These are phyloP conservation scores for Penicillium sp. DNA, from an alignment of 2,329 filamentous ascomycete genomes.

Conservation along the genomic window DNA sequence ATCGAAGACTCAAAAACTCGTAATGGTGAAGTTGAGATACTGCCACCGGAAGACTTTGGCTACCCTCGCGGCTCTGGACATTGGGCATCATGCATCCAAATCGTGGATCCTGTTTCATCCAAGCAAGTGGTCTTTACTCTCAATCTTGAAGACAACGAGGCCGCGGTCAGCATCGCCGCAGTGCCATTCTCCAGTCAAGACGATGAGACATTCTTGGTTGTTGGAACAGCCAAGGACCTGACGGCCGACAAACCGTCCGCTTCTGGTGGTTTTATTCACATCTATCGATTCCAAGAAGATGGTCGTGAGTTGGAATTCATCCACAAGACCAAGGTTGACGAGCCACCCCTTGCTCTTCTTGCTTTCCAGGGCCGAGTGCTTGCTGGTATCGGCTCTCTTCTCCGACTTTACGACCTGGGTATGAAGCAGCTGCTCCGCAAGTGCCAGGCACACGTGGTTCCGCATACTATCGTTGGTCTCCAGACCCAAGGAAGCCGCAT, in stretches of 20 bases:
- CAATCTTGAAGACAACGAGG: conserved; percentile 86
- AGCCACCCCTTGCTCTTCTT: conserved; percentile 86
- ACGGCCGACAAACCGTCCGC: conserved; percentile 74
- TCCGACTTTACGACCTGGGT: conserved; percentile 90
- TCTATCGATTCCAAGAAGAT: conserved; percentile 85
- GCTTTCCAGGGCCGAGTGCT: conserved; percentile 88
- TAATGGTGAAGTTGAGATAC: conserved; percentile 69
- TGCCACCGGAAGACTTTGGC: conserved; percentile 82
- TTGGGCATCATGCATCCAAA: conserved; percentile 94
- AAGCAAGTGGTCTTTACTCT: conserved; percentile 76
- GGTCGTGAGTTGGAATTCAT: conserved; percentile 91
- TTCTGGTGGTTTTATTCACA: conserved; percentile 80
- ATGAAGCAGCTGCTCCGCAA: conserved; percentile 92
- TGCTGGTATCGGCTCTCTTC: conserved; percentile 77
- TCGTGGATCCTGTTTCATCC: conserved; percentile 78
- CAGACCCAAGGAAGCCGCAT: conserved; percentile 91
- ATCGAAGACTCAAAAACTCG: conserved; percentile 69
- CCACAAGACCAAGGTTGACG: conserved; percentile 91
- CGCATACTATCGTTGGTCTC: conserved; percentile 82
- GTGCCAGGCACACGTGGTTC: conserved; percentile 75
- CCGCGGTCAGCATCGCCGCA: conserved; percentile 80
- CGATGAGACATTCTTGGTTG: conserved; percentile 85
- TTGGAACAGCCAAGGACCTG: conserved; percentile 93
- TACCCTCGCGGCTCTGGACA: conserved; percentile 80
- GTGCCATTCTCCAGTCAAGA: conserved; percentile 88